Conservation (phyloP, 768 basidiomycete genomes). For the Ramaria sp. region DNA sequence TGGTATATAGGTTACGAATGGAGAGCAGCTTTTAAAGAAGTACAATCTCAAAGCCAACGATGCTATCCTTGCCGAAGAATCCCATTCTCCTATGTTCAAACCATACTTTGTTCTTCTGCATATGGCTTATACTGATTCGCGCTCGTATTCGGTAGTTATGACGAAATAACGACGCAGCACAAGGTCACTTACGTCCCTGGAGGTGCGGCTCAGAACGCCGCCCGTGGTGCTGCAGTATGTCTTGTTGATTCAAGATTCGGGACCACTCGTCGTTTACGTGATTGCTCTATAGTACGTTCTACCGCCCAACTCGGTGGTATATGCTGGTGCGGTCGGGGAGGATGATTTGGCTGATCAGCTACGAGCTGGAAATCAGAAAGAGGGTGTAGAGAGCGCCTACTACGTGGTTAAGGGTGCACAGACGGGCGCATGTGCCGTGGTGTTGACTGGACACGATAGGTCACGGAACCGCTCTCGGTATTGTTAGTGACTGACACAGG, state of each 20-base stretch:
- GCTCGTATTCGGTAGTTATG: slow-evolving; percentile 49
- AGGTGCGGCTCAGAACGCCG: slow-evolving; percentile 94
- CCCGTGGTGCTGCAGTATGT: slow-evolving; percentile 89
- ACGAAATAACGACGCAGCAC: slow-evolving; percentile 69
- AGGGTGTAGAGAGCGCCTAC: slow-evolving; percentile 83
- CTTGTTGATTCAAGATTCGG: slow-evolving; percentile 1
- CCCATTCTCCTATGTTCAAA: slow-evolving; percentile 77
- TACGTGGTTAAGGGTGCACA: slow-evolving; percentile 77
- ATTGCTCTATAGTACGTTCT: slow-evolving; percentile 67
- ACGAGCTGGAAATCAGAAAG: slow-evolving; percentile 80
- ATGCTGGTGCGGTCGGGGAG: slow-evolving; percentile 88
- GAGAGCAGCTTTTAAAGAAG: slow-evolving; percentile 77
- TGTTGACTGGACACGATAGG: slow-evolving; percentile 91
- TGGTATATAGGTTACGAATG: slow-evolving; percentile 49
- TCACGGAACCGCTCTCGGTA: slow-evolving; percentile 24
- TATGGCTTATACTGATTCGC: not conserved
- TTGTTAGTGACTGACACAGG: not conserved
- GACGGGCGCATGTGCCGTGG: slow-evolving; percentile 94
- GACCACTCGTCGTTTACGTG: slow-evolving; percentile 7
- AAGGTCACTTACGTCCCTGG: slow-evolving; percentile 88
- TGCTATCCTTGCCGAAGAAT: slow-evolving; percentile 87
- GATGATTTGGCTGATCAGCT: slow-evolving; percentile 89
- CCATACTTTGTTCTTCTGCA: not conserved
- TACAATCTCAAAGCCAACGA: slow-evolving; percentile 90
- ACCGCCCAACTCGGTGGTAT: slow-evolving; percentile 81